Evolutionary conservation across 2,329 filamentous ascomycete genomes (phyloP).

Genomic region (Penicillium sp.): DNA sequence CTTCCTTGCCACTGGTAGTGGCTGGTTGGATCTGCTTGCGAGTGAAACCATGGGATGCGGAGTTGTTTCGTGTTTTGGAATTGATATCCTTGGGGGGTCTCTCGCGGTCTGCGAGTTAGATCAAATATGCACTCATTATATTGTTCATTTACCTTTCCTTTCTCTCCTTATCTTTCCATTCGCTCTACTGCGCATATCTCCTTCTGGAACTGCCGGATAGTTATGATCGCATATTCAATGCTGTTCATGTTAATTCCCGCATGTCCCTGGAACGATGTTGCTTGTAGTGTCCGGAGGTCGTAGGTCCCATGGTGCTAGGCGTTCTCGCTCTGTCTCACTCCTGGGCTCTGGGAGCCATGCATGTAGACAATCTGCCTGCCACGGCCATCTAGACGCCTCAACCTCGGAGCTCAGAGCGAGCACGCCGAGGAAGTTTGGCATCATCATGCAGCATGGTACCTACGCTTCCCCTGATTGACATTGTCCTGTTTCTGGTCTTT

Average conservation of each 20-base stretch:
- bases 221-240: constrained; percentile 16
- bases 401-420: too few relatives aligned
- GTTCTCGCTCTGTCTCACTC: neutral
- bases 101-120: constrained; percentile 31
- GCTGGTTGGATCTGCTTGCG: constrained; percentile 29
- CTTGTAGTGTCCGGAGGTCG: constrained; percentile 1
- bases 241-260: constrained; percentile 10
- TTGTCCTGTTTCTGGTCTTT: neutral
- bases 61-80: constrained; percentile 33
- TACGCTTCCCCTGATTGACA: neutral
- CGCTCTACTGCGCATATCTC: constrained; percentile 6
- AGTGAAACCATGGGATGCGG: constrained; percentile 40
- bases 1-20: constrained; percentile 32
- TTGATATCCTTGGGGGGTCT: constrained; percentile 33
- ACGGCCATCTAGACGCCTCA: too few relatives aligned
- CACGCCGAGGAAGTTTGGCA: too few relatives aligned
- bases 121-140: constrained; percentile 31
- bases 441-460: too few relatives aligned
- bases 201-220: constrained; percentile 8
- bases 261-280: constrained; percentile 17
- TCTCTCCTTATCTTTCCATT: constrained; percentile 4
- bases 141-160: constrained; percentile 18
- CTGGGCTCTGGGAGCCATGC: neutral
- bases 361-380: neutral
- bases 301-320: neutral